Base-by-base conservation (phyloP, 2,329 filamentous ascomycete species). In the Penicillium sp. region DNA sequence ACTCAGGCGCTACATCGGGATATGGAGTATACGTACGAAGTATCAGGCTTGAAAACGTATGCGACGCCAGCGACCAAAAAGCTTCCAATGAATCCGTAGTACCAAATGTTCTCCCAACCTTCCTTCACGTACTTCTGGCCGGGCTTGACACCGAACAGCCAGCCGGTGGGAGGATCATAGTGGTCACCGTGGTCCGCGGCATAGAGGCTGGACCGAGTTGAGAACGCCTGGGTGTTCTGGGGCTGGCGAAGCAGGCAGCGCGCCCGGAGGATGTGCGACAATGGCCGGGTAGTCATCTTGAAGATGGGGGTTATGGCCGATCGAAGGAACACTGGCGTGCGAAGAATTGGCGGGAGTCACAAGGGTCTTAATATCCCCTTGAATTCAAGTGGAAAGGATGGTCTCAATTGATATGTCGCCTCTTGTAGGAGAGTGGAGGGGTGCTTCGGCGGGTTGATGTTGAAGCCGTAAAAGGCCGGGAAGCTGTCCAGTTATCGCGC, bases 41-140 rank as follows among this genome's bases (percentile, higher is more conserved):
- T 97, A 82, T 99, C 94, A 50, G 94, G 94, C 86, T 97, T 97
- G 75, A 94, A 97, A 60, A 90, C 91, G 78, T 96, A 91, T 63
- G 89, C 90, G 63, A 97, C 81, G 59, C 84, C 85, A 52, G 87
- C 88, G 62, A 91, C 80, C 28, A 85, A 77, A 69, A 96, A 77
- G 69, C 86, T 88, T 52, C 90, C 90, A 73, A 87, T 89, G 76
- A 96, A 91, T 47, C 92, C 91, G 73, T 89, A 90, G 73, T 88
- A 88, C 80, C 88, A 92, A 53, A 91, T 78, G 64, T 82, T 86
- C 83, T 99, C 94, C 94, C 94, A 99, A 50, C 93, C 94, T 80
- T 99, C 94, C 75, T 91, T 89, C 83, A 95, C 86, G 73, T 90
- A 87, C 82, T 97, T 96, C 85, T 97, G 90, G 61, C 92, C 92